phyloP scores from a whole-genome alignment of 2,329 filamentous ascomycete genomes.

The Metarhizium album region DNA sequence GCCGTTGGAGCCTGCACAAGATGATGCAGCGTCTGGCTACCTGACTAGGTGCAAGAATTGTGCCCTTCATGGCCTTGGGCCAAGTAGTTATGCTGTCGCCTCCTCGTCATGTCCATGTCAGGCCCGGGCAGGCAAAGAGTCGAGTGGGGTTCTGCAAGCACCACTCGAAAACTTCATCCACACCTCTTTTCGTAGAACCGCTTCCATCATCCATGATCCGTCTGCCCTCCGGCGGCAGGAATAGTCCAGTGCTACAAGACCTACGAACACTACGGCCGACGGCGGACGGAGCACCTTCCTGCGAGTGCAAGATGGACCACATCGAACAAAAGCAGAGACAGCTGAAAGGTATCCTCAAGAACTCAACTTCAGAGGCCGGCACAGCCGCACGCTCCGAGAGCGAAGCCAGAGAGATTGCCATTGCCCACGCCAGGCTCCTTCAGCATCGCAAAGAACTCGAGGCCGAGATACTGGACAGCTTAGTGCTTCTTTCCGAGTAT shows the following conservation, averaged over 20 bases:
- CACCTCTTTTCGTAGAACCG: no score
- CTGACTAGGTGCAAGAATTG: no score
- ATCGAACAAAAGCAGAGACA: slow-evolving; percentile 22
- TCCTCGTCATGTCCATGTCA: no score
- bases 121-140: no score
- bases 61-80: no score
- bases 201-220: background rate
- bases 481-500: slow-evolving; percentile 59
- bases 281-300: background rate
- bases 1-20: no score
- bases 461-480: slow-evolving; percentile 57
- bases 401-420: slow-evolving; percentile 51
- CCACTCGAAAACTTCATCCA: background rate
- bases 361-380: slow-evolving; percentile 21
- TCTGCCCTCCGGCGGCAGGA: background rate
- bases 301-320: slow-evolving; percentile 2
- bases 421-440: slow-evolving; percentile 73
- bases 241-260: background rate
- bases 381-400: slow-evolving; percentile 14
- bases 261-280: background rate
- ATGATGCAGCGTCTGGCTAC: no score
- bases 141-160: no score
- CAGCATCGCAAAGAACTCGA: slow-evolving; percentile 75
- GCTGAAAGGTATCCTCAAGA: slow-evolving; percentile 52
- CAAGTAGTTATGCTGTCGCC: no score